Base-by-base conservation (phyloP, 192 early-diverging fungal genomes). In the Coemansia sp. region DNA sequence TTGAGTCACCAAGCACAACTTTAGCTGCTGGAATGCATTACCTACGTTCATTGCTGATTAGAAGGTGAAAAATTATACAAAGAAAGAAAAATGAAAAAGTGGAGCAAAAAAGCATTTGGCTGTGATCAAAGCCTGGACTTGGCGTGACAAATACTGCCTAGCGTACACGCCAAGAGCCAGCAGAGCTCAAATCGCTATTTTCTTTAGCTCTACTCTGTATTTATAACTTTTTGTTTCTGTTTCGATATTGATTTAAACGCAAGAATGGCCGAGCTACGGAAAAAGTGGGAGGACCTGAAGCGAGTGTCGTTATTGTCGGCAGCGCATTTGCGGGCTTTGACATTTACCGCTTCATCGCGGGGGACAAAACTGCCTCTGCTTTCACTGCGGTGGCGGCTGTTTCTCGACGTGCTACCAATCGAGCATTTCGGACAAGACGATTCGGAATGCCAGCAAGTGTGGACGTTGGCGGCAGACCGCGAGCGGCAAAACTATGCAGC, bases 301-400 rank as follows among this genome's bases (percentile, higher is more conserved):
- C 74, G 69, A 27, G 23, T 62, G 50, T 39, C 70, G 51, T 35
- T 72, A 37, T 51, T 81, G 66, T 68, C 78, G 60, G 22, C 63
- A 4, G 54, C 49, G 47, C 55, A 67, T 39, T 59, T 74, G 10
- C 71, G 66, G 29, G 27, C 58, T 15, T 39, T 81, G 32, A 47
- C 69, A 38, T 59, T 54, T 58, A 60, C 73, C 8, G 27, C 52
- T 21, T 61, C 24, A 7, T 51, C 38, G 43, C 45, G 29, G 21
- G 54, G 29, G 2, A 53, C 50, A 11, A 25, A 59, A 32, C 41
- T 75, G 25, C 75, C 81, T 11, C 39, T 78, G 25, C 66, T 56
- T 45, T 75, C 75, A 10, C 37, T 80, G 49, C 66, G 68, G 29
- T 80, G 77, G 77, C 71, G 77, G 11, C n/a, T 74, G 4, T 70